These are phyloP conservation scores for Neodidymelliopsis sp. DNA, from an alignment of 2,329 filamentous ascomycete species.

Conservation along the genomic window DNA sequence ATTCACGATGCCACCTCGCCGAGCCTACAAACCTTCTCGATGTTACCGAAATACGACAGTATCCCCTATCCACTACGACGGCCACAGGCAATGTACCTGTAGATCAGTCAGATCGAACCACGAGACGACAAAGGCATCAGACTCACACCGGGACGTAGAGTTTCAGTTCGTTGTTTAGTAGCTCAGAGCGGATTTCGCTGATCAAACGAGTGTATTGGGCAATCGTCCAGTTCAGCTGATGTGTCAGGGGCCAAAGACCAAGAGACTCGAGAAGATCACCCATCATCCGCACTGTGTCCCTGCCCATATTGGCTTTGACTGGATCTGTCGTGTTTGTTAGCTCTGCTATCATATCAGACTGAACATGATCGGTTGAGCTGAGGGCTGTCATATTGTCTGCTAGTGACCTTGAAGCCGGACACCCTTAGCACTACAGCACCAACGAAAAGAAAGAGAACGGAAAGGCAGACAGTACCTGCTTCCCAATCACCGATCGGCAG, in stretches of 20 bases:
- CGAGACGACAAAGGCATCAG: no score
- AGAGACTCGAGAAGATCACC: constrained; percentile 48
- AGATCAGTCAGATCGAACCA: constrained; percentile 19
- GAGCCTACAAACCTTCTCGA: neutral
- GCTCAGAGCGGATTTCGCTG: constrained; percentile 37
- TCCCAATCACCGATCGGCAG: constrained; percentile 50
- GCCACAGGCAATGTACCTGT: constrained; percentile 44
- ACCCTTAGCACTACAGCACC: neutral
- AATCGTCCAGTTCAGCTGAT: constrained; percentile 40
- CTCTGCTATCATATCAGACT: neutral
- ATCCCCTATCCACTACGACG: constrained; percentile 27
- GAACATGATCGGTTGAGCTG: neutral
- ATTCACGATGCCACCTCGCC: neutral
- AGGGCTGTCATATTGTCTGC: neutral
- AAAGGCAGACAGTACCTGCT: constrained; percentile 32
- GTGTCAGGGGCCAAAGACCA: constrained; percentile 48
- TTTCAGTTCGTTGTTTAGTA: constrained; percentile 39
- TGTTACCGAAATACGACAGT: neutral
- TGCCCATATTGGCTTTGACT: constrained; percentile 37
- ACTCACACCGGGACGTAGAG: constrained; percentile 50
- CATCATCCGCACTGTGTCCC: constrained; percentile 37
- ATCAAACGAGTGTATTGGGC: constrained; percentile 42
- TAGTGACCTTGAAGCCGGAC: no score
- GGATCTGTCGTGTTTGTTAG: constrained; percentile 33
- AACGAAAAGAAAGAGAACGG: no score